These are phyloP conservation scores for Westerdykella ornata DNA, from an alignment of 2,329 filamentous ascomycete genomes.

Conservation along the genomic window DNA sequence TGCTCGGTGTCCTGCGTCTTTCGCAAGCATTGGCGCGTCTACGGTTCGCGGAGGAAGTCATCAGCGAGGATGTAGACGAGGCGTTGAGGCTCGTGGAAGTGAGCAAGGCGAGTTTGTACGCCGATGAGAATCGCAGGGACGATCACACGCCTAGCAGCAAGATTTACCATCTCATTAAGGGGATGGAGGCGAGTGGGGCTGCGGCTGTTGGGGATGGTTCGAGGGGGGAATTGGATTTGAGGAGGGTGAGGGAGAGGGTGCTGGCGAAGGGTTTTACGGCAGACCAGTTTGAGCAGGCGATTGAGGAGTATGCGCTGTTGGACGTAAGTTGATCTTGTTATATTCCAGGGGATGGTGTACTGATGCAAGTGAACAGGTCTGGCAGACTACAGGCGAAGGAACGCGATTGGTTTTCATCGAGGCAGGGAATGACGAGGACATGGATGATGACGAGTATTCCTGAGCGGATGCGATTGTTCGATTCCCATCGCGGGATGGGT, in stretches of 20 bases:
- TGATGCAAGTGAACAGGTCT: conserved; percentile 41
- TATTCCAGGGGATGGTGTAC: conserved; percentile 8
- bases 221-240: conserved; percentile 72
- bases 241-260: conserved; percentile 82
- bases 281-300: conserved; percentile 77
- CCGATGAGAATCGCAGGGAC: conserved; percentile 54
- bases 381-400: conserved; percentile 51
- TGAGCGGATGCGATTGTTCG: too few relatives aligned
- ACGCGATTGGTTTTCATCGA: conserved; percentile 51
- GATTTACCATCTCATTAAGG: conserved; percentile 92
- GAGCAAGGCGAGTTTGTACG: conserved; percentile 82
- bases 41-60: conserved; percentile 77
- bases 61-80: conserved; percentile 91
- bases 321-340: conserved; percentile 60
- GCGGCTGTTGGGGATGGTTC: conserved; percentile 68
- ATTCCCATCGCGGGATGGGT: too few relatives aligned
- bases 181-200: conserved; percentile 77
- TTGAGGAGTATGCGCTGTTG: conserved; percentile 81
- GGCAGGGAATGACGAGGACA: conserved; percentile 43
- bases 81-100: conserved; percentile 85
- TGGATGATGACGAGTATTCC: conserved; percentile 32
- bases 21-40: conserved; percentile 89
- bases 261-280: conserved; percentile 95
- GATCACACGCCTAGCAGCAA: conserved; percentile 76
- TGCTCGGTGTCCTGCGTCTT: conserved; percentile 86